phyloP scores from a whole-genome alignment of 2,329 filamentous ascomycete species.

The Tolypocladium ophioglossoides region DNA sequence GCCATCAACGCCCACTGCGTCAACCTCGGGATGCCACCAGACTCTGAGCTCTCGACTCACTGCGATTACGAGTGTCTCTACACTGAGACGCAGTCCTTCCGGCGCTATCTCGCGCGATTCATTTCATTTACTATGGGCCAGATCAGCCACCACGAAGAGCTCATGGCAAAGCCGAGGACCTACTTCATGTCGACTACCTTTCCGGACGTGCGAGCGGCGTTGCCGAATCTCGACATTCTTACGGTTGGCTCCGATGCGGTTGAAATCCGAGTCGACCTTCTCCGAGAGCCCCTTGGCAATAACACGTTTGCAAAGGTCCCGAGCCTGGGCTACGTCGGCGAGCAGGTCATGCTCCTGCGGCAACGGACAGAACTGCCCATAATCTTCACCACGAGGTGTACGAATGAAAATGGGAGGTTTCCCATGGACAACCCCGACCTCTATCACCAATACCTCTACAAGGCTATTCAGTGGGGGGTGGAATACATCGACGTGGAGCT shows the following conservation, averaged over 20 bases:
- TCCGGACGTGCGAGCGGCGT: constrained; percentile 69
- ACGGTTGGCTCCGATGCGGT: constrained; percentile 81
- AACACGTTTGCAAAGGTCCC: constrained; percentile 56
- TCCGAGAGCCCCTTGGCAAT: constrained; percentile 59
- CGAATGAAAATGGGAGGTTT: constrained; percentile 71
- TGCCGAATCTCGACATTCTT: constrained; percentile 77
- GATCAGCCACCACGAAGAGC: constrained; percentile 64
- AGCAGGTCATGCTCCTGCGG: constrained; percentile 75
- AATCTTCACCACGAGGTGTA: constrained; percentile 79
- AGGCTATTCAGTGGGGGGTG: constrained; percentile 79
- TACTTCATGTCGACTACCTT: constrained; percentile 86
- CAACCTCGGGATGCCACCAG: constrained; percentile 58
- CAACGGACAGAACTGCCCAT: constrained; percentile 83
- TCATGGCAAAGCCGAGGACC: constrained; percentile 68
- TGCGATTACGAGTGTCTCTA: constrained; percentile 87
- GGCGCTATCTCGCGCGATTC: constrained; percentile 68
- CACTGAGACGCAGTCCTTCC: constrained; percentile 59
- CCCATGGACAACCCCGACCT: constrained; percentile 70
- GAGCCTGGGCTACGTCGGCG: constrained; percentile 73
- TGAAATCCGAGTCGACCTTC: constrained; percentile 72
- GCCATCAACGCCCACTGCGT: constrained; percentile 70
- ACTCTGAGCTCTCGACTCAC: constrained; percentile 49
- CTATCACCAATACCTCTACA: constrained; percentile 70
- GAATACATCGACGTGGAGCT: constrained; percentile 87
- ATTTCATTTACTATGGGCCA: constrained; percentile 72